phyloP scores from a whole-genome alignment of 768 basidiomycete species.

The Sporobolomyces phaffii region DNA sequence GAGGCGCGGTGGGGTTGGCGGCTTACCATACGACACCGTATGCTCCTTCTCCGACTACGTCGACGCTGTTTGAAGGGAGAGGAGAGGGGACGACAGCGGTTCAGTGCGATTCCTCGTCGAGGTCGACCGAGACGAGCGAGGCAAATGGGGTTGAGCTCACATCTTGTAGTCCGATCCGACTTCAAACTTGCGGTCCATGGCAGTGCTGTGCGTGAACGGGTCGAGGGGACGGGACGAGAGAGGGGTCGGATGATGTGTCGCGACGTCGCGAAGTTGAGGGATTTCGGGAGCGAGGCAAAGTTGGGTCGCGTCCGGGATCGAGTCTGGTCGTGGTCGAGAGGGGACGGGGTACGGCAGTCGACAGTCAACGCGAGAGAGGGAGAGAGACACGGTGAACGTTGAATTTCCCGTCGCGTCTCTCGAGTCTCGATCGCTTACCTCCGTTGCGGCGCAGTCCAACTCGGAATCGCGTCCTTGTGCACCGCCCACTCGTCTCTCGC shows the following conservation, averaged over 20 bases:
- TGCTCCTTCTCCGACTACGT: constrained; percentile 43
- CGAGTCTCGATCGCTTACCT: too few species aligned
- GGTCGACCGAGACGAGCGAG: background rate
- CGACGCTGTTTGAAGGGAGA: constrained; percentile 17
- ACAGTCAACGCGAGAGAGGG: background rate
- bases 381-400: background rate
- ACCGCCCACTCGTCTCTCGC: background rate
- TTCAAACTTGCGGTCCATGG: constrained; percentile 42
- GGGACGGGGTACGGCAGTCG: too few species aligned
- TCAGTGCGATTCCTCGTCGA: background rate
- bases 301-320: too few species aligned
- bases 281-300: too few species aligned
- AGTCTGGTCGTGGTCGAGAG: too few species aligned
- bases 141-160: constrained; percentile 41
- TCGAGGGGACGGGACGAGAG: background rate
- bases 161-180: constrained; percentile 45
- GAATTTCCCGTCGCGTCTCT: background rate
- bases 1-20: background rate
- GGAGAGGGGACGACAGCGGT: background rate
- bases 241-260: background rate
- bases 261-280: too few species aligned
- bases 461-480: background rate
- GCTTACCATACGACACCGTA: constrained; percentile 70
- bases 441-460: background rate
- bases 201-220: background rate